Evolutionary conservation across 2,329 filamentous ascomycete species (phyloP).

Genomic region (Alternaria arbusti): DNA sequence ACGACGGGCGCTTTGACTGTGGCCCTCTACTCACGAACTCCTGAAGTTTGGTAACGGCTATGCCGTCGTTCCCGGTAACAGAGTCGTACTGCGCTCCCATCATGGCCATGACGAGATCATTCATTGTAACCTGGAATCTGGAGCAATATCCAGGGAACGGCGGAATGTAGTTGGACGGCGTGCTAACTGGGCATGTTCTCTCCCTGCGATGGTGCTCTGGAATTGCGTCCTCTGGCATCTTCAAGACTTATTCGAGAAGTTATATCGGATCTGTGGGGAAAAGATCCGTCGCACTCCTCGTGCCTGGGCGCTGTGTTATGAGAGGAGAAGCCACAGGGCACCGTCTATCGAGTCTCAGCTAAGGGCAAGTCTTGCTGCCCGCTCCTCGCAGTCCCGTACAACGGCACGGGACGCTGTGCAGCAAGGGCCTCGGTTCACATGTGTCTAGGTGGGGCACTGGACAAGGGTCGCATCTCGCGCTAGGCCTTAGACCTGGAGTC

Average conservation of each 20-base stretch:
- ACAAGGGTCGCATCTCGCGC: not conserved
- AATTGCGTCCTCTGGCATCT: slow-evolving; percentile 35
- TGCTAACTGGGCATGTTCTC: slow-evolving; percentile 24
- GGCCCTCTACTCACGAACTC: slow-evolving; percentile 19
- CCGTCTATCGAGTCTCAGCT: not conserved
- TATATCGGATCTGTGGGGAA: no score
- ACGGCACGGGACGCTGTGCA: not conserved
- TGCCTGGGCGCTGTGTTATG: not conserved
- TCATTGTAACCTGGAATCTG: slow-evolving; percentile 39
- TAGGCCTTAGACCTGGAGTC: not conserved
- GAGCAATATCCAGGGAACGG: slow-evolving; percentile 43
- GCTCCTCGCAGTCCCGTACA: not conserved
- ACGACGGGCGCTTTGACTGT: slow-evolving; percentile 16
- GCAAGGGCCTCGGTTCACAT: not conserved
- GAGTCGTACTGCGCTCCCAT: slow-evolving; percentile 41
- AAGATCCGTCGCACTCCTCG: not conserved
- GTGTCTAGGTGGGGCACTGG: not conserved
- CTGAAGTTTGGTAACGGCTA: slow-evolving; percentile 21
- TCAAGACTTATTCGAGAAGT: not conserved
- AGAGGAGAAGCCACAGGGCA: not conserved
- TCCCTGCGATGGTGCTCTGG: slow-evolving; percentile 25
- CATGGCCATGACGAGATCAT: slow-evolving; percentile 44
- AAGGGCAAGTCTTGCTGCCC: not conserved
- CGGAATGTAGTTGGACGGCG: slow-evolving; percentile 33
- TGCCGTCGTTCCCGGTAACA: not conserved